Conservation (phyloP, 768 basidiomycete genomes). For the Podaxis mareebaensis region DNA sequence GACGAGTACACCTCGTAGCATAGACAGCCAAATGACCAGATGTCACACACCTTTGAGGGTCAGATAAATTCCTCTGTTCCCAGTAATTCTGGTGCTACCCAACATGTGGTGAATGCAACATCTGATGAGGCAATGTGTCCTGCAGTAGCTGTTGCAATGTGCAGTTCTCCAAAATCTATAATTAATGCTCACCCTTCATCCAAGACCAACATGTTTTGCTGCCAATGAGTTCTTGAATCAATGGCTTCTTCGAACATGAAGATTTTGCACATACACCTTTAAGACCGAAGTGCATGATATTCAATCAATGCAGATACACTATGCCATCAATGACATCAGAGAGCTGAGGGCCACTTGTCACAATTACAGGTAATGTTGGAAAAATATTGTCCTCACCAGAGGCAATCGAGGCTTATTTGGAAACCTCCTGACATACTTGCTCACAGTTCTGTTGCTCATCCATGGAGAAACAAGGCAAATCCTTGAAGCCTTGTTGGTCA, state of each 20-base stretch:
- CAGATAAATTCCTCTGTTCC: background rate
- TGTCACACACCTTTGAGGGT: background rate
- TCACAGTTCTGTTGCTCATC: too few relatives aligned
- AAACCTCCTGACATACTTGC: too few relatives aligned
- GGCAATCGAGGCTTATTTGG: too few relatives aligned
- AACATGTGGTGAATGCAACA: background rate
- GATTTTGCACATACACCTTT: background rate
- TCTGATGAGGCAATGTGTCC: too few relatives aligned
- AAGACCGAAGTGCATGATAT: background rate
- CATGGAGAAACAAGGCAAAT: too few relatives aligned
- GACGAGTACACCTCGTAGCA: background rate
- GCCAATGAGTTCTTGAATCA: background rate
- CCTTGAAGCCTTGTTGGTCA: too few relatives aligned
- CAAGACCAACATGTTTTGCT: background rate
- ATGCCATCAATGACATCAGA: background rate
- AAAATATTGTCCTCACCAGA: background rate
- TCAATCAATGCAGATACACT: background rate
- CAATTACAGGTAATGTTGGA: background rate
- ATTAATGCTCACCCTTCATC: background rate
- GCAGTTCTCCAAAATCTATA: too few relatives aligned
- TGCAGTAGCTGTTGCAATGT: too few relatives aligned
- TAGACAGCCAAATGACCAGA: background rate
- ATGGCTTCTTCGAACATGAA: background rate
- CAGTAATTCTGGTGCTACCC: background rate
- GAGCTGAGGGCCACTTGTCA: background rate